Evolutionary conservation across 306 rosid species (phyloP).

Genomic region (Styphnolobium japonicum): DNA sequence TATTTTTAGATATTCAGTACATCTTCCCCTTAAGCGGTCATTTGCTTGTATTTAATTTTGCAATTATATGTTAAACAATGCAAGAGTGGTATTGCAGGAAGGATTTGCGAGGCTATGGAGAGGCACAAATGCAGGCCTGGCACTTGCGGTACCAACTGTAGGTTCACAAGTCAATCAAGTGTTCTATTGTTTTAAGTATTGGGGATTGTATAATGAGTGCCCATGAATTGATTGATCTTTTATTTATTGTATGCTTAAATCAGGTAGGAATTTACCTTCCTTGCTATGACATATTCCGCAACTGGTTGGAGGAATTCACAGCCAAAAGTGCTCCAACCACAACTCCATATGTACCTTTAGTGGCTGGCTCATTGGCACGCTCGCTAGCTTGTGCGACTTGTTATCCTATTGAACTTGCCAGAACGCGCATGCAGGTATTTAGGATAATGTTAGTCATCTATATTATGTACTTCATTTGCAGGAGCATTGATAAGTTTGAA

Average conservation of each 20-base stretch:
- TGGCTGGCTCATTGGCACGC: slow-evolving; percentile 90
- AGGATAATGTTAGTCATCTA: background rate
- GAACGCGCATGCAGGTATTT: slow-evolving; percentile 97
- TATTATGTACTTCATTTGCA: background rate
- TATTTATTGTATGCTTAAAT: background rate
- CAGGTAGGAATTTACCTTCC: slow-evolving; percentile 99
- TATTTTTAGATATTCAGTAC: background rate
- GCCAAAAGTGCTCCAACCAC: slow-evolving; percentile 48
- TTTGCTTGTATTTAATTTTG: background rate
- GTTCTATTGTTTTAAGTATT: background rate
- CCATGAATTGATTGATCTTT: background rate
- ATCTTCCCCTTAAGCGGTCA: background rate
- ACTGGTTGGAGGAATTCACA: slow-evolving; percentile 71
- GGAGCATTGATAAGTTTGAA: background rate
- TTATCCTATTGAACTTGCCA: slow-evolving; percentile 98
- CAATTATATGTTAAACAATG: slow-evolving; percentile 3
- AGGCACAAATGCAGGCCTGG: slow-evolving; percentile 97
- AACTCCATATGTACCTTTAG: slow-evolving; percentile 71
- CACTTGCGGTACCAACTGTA: slow-evolving; percentile 96
- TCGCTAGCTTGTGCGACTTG: slow-evolving; percentile 92
- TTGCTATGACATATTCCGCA: slow-evolving; percentile 83
- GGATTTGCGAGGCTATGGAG: slow-evolving; percentile 90
- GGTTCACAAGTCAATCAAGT: slow-evolving; percentile 31
- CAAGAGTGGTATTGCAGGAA: slow-evolving; percentile 64
- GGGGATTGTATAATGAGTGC: background rate